Evolutionary conservation across 768 basidiomycete genomes (phyloP).

Genomic region (Boletus coccyginus): DNA sequence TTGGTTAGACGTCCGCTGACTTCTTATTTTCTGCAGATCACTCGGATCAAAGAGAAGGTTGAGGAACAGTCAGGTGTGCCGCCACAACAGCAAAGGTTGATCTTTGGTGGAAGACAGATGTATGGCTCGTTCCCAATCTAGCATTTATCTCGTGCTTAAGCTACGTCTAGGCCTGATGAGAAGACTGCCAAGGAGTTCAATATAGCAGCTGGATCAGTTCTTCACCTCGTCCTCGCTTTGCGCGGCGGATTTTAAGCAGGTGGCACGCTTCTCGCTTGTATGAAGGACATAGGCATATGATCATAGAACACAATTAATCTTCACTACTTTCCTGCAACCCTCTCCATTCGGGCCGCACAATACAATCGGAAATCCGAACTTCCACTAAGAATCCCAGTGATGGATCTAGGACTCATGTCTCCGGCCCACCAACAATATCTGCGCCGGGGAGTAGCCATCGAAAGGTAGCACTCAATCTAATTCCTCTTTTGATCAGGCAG

Average conservation of each 20-base stretch:
- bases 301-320: conserved; percentile 31
- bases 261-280: conserved; percentile 6
- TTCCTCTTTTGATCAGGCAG: conserved; percentile 48
- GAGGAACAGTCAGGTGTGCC: conserved; percentile 99
- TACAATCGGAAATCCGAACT: not conserved
- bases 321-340: conserved; percentile 11
- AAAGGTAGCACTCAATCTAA: conserved; percentile 79
- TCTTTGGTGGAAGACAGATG: conserved; percentile 93
- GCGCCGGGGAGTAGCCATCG: conserved; percentile 85
- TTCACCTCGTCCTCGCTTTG: conserved; percentile 93
- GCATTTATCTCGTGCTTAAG: not conserved
- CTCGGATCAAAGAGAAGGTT: conserved; percentile 94
- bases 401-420: conserved; percentile 12
- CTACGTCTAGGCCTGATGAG: conserved; percentile 71
- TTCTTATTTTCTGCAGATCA: conserved; percentile 53
- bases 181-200: conserved; percentile 85
- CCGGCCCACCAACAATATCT: conserved; percentile 67
- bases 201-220: conserved; percentile 79
- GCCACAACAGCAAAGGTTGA: conserved; percentile 91
- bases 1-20: not conserved
- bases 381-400: not conserved
- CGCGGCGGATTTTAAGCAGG: conserved; percentile 71
- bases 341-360: not conserved
- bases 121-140: conserved; percentile 37
- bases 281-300: conserved; percentile 20